Evolutionary conservation across 768 basidiomycete species (phyloP).

Genomic region (Gymnopilus dilepis): DNA sequence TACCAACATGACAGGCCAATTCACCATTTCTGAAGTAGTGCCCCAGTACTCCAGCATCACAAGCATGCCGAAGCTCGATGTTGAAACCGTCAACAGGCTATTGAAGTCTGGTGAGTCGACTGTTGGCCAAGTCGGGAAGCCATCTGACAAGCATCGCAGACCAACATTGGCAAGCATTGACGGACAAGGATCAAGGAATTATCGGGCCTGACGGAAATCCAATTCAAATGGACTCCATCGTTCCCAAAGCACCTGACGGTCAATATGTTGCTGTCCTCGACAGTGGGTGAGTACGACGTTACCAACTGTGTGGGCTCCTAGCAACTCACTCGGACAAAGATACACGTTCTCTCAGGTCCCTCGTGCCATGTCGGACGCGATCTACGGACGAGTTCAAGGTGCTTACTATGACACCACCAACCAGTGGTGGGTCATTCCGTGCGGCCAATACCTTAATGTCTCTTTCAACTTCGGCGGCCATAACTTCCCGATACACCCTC

Average conservation of each 20-base stretch:
- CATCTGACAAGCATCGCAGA: conserved; percentile 37
- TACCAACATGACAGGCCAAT: conserved; percentile 61
- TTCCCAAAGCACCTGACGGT: conserved; percentile 66
- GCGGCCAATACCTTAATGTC: conserved; percentile 72
- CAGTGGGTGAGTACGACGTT: conserved; percentile 56
- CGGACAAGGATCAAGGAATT: conserved; percentile 67
- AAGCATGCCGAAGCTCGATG: conserved; percentile 65
- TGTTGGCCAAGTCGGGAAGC: neutral
- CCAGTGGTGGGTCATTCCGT: conserved; percentile 76
- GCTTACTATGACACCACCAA: conserved; percentile 63
- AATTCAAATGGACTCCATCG: conserved; percentile 67
- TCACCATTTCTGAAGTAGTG: conserved; percentile 71
- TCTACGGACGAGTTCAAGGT: conserved; percentile 79
- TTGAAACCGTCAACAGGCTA: conserved; percentile 66
- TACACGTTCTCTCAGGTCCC: conserved; percentile 66
- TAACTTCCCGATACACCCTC: conserved; percentile 74
- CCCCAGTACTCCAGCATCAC: conserved; percentile 66
- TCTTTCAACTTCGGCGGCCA: conserved; percentile 74
- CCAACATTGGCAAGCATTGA: conserved; percentile 83
- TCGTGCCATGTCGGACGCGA: conserved; percentile 75
- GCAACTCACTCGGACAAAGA: conserved; percentile 14
- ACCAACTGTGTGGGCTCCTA: neutral
- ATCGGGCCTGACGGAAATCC: conserved; percentile 78
- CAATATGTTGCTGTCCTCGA: conserved; percentile 77
- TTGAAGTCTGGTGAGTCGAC: conserved; percentile 49